phyloP scores from a whole-genome alignment of 1,284 basidiomycete genomes.

The Tilletia caries region DNA sequence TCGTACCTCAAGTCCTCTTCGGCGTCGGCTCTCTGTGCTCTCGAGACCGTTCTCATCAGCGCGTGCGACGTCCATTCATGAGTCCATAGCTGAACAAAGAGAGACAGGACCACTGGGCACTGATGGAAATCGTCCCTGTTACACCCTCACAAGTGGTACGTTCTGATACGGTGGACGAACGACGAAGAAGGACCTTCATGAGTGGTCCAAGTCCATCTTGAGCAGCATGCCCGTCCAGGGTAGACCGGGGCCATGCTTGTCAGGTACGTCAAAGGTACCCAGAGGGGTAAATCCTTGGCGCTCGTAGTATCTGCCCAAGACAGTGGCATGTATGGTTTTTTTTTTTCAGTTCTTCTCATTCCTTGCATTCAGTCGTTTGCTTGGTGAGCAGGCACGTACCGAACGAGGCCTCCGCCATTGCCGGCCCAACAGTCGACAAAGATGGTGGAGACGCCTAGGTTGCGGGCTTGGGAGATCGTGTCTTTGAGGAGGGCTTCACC shows the following conservation, averaged over 20 bases:
- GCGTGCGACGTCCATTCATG: too few relatives aligned
- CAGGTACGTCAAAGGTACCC: constrained; percentile 25
- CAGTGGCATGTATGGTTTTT: background rate
- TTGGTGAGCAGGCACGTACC: constrained; percentile 15
- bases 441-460: constrained; percentile 15
- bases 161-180: too few relatives aligned
- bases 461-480: constrained; percentile 8
- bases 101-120: too few relatives aligned
- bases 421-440: constrained; percentile 33
- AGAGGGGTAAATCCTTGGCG: constrained; percentile 22
- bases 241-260: constrained; percentile 27
- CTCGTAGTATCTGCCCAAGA: constrained; percentile 26
- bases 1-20: too few relatives aligned
- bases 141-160: too few relatives aligned
- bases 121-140: too few relatives aligned
- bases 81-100: too few relatives aligned
- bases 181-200: too few relatives aligned
- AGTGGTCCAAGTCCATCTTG: constrained; percentile 9
- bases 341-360: too few relatives aligned
- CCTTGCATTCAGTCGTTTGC: background rate
- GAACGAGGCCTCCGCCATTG: constrained; percentile 24
- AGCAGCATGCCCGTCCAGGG: constrained; percentile 30
- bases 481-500: constrained; percentile 19
- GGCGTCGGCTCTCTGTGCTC: too few relatives aligned
- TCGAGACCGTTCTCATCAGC: too few relatives aligned